Evolutionary conservation across 2,329 filamentous ascomycete species (phyloP).

Genomic region (Penicillium sp.): DNA sequence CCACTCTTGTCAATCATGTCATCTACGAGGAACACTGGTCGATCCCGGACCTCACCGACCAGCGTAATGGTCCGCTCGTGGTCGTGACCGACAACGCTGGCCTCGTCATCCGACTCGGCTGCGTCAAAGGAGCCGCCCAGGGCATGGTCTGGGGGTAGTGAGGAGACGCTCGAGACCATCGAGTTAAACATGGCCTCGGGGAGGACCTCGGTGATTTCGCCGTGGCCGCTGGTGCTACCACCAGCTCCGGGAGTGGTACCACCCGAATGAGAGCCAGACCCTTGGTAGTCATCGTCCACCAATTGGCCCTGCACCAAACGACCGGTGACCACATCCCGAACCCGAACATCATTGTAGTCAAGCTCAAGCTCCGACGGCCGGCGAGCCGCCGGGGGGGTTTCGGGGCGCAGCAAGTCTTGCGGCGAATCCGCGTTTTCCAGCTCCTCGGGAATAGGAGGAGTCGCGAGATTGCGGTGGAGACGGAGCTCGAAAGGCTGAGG

Average conservation of each 20-base stretch:
- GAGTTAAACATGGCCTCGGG: conserved; percentile 85
- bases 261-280: conserved; percentile 60
- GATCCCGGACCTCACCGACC: conserved; percentile 89
- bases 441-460: conserved; percentile 24
- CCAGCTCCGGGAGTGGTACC: conserved; percentile 50
- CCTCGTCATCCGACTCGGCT: conserved; percentile 84
- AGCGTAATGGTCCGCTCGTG: conserved; percentile 95
- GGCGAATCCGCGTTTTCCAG: conserved; percentile 24
- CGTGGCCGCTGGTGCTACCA: conserved; percentile 41
- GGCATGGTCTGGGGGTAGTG: conserved; percentile 66
- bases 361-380: conserved; percentile 48
- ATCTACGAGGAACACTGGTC: conserved; percentile 91
- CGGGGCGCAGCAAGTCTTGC: conserved; percentile 36
- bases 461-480: conserved; percentile 22
- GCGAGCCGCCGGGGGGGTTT: conserved; percentile 41
- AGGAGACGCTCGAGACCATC: conserved; percentile 78
- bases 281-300: conserved; percentile 88
- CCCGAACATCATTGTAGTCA: conserved; percentile 76
- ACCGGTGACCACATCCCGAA: conserved; percentile 86
- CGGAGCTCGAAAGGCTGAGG: conserved; percentile 32
- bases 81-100: conserved; percentile 59
- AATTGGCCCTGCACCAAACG: conserved; percentile 92
- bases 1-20: conserved; percentile 99
- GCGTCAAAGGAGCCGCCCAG: conserved; percentile 85
- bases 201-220: conserved; percentile 53